Percentiles rank a stretch among this genome's conserved stretches.
Evolutionary conservation across 768 basidiomycete species (phyloP).

Genomic region (Gautieria morchelliformis): DNA sequence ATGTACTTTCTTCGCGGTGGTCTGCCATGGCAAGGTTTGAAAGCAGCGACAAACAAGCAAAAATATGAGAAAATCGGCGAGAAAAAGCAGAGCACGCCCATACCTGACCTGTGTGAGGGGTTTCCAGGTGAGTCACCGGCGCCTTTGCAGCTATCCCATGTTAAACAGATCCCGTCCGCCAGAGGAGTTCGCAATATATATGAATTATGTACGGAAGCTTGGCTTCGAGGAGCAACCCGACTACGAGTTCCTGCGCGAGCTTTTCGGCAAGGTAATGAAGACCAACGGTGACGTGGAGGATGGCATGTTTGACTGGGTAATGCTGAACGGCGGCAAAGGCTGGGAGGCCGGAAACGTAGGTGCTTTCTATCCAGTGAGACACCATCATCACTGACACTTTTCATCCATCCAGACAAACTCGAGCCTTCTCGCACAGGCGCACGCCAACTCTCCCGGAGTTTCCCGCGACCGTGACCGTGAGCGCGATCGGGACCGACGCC

Average conservation of each 20-base stretch:
- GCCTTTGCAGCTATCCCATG: slow-evolving; percentile 1
- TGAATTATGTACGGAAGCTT: slow-evolving; percentile 98
- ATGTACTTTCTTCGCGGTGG: slow-evolving; percentile 98
- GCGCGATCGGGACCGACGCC: slow-evolving; percentile 24
- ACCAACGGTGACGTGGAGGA: slow-evolving; percentile 84
- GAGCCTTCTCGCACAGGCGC: slow-evolving; percentile 37
- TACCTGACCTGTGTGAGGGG: slow-evolving; percentile 89
- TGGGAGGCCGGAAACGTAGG: slow-evolving; percentile 86
- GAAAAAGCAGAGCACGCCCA: slow-evolving; percentile 93
- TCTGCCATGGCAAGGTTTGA: slow-evolving; percentile 94
- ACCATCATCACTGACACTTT: slow-evolving; percentile 22
- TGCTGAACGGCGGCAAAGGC: slow-evolving; percentile 87
- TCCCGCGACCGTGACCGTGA: slow-evolving; percentile 45
- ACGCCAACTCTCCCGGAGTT: slow-evolving; percentile 29
- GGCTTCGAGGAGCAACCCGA: slow-evolving; percentile 97
- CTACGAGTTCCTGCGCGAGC: slow-evolving; percentile 93
- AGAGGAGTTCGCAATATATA: slow-evolving; percentile 98
- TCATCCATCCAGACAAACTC: slow-evolving; percentile 28
- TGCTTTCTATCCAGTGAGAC: slow-evolving; percentile 11
- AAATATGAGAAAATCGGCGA: slow-evolving; percentile 99
- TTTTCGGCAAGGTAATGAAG: slow-evolving; percentile 88
- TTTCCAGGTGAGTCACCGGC: slow-evolving; percentile 67
- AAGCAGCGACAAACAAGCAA: slow-evolving; percentile 98
- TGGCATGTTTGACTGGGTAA: slow-evolving; percentile 93
- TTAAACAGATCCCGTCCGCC: slow-evolving; percentile 8